Base-by-base conservation (phyloP, 352 stramenopile species). In the Globisporangium polare region DNA sequence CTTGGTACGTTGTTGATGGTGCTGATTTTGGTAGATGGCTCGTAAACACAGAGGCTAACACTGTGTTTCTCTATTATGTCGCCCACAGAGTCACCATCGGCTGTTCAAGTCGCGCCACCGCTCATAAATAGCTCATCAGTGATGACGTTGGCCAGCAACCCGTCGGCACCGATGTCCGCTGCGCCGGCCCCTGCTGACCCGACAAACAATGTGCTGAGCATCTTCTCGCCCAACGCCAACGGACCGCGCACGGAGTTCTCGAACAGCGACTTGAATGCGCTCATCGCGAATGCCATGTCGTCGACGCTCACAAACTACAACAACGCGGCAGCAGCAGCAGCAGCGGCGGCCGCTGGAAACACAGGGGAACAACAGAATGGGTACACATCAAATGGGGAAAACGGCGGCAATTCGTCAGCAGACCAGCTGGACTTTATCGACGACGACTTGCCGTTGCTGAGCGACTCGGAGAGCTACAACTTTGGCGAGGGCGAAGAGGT, bases 401-500 rank as follows among this genome's bases (percentile, higher is more conserved):
- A 41, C 13, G 35, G 49, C 5, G 12, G 17, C 39, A 45, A 45
- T 24, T 54, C 49, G 27, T 15, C 61, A n/a, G 47, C 54, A 29
- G 61, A 68, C 17, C 73, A 77, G 22, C 53, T 90, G 50, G 77
- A 87, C 20, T 83, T 93, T 57, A 80, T 91, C 41, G 86, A 92
- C 18, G 82, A 89, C 39, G 83, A 93, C 3, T 64, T 95, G 13
- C 80, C 80, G 47, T 52, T 92, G 47, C 62, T 92, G 29, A 77
- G 75, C 20, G 86, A 92, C 46, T 81, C 78, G 7, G 80, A 89
- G 49, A 73, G 83, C 58, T 92, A 89, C 60, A 72, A 71, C 20
- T 91, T 93, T 65, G 76, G 69, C 27, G 83, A 93, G 45, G 76
- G 78, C 43, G 86, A 94, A 63, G 81, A 92, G 83, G 85, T 92